Base-by-base conservation (phyloP, 306 rosid species). In the Luffa aegyptiaca region DNA sequence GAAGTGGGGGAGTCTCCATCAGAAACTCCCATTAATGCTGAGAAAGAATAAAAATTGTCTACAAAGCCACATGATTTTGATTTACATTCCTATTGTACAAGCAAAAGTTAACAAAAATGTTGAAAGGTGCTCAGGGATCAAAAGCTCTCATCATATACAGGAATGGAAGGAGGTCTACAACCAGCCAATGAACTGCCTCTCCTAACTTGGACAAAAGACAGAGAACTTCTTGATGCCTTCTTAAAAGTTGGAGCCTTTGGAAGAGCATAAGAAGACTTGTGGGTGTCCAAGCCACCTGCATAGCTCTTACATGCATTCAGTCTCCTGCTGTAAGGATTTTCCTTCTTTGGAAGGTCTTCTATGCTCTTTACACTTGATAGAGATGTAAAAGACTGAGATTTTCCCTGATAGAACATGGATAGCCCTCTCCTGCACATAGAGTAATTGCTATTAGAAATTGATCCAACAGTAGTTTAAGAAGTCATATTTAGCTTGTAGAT, bases 321-420 rank as follows among this genome's bases (percentile, higher is more conserved):
- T 51, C 76, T 88, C 68, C 84, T 84, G 69, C 66, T 33, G 33
- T 68, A 79, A 7, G 88, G 75, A 46, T 33, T 82, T 72, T 79
- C 85, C 83, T 81, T 88, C 85, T 88, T 88, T 20, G 85, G 89
- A 63, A 88, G 85, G 42, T 88, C 89, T 82, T 86, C 89, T 42
- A 81, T 10, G 79, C 85, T 86, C 79, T 48, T 76, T 10, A 84
- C 87, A 62, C 81, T 86, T 21, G 89, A 82, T 8, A 88, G 84
- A 21, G 88, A 86, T 84, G 88, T 83, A 51, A 84, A 88, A 8
- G 91, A 88, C 83, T 81, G 84, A n/a, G 85, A 83, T 83, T 88
- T 88, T 16, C 91, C 91, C 68, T 88, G 71, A 55, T 81, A 88
- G 80, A 81, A 84, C 91, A 80, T 84, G 0, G 91, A 88, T 46